Percentiles rank a stretch among this genome's conserved stretches.
These are phyloP conservation scores for Malassezia nana DNA, from an alignment of 1,284 basidiomycete genomes.

Conservation along the genomic window DNA sequence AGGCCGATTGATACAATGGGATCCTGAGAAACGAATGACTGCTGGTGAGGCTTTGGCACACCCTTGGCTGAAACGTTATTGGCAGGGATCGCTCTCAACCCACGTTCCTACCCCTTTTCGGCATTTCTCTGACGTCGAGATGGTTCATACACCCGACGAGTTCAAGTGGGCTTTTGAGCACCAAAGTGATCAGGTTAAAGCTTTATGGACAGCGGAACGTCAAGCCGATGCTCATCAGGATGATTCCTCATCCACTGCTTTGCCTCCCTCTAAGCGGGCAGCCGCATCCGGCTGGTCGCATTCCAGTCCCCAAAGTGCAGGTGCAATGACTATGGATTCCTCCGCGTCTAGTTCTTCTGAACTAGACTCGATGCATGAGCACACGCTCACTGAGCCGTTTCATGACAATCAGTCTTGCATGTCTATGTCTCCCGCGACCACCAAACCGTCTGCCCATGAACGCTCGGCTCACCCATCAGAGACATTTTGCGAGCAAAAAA, in stretches of 20 bases:
- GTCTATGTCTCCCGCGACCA: neutral
- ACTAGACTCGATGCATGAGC: neutral
- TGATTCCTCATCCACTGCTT: neutral
- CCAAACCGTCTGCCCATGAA: neutral
- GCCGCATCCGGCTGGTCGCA: neutral
- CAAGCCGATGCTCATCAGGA: neutral
- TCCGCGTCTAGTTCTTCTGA: neutral
- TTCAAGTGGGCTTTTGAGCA: conserved; percentile 38
- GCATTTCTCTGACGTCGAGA: conserved; percentile 41
- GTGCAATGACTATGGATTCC: neutral
- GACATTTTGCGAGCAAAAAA: neutral
- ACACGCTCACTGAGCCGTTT: neutral
- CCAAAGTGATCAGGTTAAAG: conserved; percentile 15
- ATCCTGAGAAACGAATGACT: conserved; percentile 39
- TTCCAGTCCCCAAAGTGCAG: neutral
- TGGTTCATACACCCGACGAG: conserved; percentile 33
- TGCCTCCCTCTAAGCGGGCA: neutral
- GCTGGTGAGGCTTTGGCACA: conserved; percentile 40
- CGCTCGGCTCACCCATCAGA: neutral
- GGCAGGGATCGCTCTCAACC: conserved; percentile 30
- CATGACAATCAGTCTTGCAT: neutral
- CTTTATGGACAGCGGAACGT: neutral
- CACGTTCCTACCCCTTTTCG: conserved; percentile 27
- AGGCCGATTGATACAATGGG: conserved; percentile 37
- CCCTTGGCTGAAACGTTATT: conserved; percentile 43